A percentile compares a stretch with the other conserved stretches of the same genome.
Conservation (phyloP, 495 filamentous ascomycete species). For the Tuber microsphaerosporum region DNA sequence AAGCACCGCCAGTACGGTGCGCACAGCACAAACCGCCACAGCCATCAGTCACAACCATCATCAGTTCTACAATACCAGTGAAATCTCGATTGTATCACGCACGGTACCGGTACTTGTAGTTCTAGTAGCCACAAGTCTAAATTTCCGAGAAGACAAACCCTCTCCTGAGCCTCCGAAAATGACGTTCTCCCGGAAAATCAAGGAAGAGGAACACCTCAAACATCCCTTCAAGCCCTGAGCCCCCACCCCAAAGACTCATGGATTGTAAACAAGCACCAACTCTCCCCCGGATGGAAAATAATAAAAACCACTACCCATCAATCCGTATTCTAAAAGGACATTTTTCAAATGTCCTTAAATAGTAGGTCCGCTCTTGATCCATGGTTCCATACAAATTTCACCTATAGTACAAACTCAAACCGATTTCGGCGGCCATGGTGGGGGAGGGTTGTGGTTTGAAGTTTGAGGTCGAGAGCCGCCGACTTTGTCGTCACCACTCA, state of each 20-base stretch:
- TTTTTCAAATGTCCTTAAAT: background rate
- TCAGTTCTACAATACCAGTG: background rate
- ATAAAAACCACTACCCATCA: background rate
- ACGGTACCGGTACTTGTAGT: background rate
- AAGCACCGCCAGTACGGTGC: background rate
- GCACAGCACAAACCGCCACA: background rate
- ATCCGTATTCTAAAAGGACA: background rate
- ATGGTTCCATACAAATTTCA: slow-evolving; percentile 2
- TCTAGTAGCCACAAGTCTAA: background rate
- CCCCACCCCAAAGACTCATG: background rate
- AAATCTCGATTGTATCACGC: background rate
- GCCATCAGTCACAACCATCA: background rate
- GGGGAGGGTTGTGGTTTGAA: background rate
- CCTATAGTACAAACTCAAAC: background rate
- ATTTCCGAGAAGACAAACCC: background rate
- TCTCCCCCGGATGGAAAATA: background rate
- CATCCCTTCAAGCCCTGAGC: background rate
- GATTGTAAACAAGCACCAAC: background rate
- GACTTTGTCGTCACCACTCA: background rate
- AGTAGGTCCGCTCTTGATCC: background rate
- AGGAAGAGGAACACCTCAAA: background rate
- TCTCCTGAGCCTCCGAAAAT: background rate
- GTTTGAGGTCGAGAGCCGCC: background rate
- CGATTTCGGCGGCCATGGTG: background rate
- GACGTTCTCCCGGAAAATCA: background rate